Conservation (phyloP, 768 basidiomycete species). For the Lepiota brunneoincarnata region DNA sequence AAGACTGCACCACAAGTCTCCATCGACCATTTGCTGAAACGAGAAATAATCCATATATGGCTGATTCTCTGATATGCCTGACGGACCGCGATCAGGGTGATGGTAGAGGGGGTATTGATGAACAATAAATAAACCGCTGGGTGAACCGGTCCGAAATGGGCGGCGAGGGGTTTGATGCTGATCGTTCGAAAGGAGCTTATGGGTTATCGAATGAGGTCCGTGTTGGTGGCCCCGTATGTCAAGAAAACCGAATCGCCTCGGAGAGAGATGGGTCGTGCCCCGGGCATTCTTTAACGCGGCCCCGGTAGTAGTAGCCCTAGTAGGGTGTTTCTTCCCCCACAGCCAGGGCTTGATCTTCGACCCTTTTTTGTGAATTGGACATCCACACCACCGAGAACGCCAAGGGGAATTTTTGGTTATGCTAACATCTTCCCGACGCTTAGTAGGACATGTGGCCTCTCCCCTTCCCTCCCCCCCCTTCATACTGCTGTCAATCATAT, state of each 20-base stretch:
- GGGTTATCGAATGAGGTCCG: background rate
- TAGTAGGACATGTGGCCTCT: background rate
- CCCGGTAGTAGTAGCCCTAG: background rate
- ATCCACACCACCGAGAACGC: constrained; percentile 6
- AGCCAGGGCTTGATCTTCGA: background rate
- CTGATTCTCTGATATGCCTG: too few species aligned
- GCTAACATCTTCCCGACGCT: too few species aligned
- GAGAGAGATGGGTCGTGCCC: background rate
- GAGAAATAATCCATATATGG: background rate
- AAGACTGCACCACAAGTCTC: background rate
- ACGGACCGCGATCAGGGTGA: background rate
- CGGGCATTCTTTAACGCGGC: background rate
- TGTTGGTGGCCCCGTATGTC: background rate
- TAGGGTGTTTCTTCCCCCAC: background rate
- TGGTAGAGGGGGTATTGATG: background rate
- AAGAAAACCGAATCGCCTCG: background rate
- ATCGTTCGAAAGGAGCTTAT: background rate
- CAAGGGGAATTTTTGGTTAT: background rate
- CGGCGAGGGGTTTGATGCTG: background rate
- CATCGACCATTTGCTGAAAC: background rate
- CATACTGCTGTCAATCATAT: background rate
- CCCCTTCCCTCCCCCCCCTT: too few species aligned
- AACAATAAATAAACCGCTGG: background rate
- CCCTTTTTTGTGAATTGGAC: background rate
- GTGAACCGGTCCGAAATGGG: background rate